phyloP scores from a whole-genome alignment of 805 yeast species.

The Pichia rugopelliculosa region DNA sequence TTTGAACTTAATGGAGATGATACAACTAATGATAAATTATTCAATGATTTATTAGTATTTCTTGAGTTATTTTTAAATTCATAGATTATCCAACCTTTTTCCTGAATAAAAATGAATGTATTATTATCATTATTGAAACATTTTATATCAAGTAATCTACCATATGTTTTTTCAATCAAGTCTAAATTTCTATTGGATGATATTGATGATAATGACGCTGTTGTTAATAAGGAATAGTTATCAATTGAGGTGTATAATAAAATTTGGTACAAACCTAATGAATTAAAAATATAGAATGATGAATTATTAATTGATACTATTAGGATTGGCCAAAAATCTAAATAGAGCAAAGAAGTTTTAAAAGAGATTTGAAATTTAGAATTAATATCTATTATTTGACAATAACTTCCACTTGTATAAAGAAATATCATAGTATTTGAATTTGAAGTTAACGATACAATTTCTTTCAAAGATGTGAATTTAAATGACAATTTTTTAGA shows the following conservation, averaged over 20 bases:
- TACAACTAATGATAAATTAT: constrained; percentile 13
- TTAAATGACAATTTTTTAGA: not conserved
- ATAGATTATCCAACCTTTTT: constrained; percentile 26
- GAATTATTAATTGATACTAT: constrained; percentile 16
- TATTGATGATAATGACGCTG: not conserved
- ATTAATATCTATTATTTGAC: not conserved
- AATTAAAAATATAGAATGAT: constrained; percentile 16
- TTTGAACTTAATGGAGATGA: constrained; percentile 21
- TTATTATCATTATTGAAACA: constrained; percentile 2
- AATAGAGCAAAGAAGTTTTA: constrained; percentile 8
- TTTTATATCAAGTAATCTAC: constrained; percentile 16
- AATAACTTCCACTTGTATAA: constrained; percentile 1
- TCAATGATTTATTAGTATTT: not conserved
- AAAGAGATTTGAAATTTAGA: not conserved
- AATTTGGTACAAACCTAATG: constrained; percentile 2
- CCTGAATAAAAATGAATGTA: constrained; percentile 22
- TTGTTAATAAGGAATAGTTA: not conserved
- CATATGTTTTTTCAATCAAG: constrained; percentile 14
- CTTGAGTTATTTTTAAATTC: constrained; percentile 7
- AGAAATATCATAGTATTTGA: not conserved
- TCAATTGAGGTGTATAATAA: not conserved
- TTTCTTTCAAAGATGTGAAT: constrained; percentile 3
- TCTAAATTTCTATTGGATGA: constrained; percentile 5
- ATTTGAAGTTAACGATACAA: not conserved
- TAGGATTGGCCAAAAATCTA: constrained; percentile 20